Evolutionary conservation across 2,329 filamentous ascomycete genomes (phyloP), one percentile per base, ranked within the genome.

Genomic region (Colletotrichum plurivorum): DNA sequence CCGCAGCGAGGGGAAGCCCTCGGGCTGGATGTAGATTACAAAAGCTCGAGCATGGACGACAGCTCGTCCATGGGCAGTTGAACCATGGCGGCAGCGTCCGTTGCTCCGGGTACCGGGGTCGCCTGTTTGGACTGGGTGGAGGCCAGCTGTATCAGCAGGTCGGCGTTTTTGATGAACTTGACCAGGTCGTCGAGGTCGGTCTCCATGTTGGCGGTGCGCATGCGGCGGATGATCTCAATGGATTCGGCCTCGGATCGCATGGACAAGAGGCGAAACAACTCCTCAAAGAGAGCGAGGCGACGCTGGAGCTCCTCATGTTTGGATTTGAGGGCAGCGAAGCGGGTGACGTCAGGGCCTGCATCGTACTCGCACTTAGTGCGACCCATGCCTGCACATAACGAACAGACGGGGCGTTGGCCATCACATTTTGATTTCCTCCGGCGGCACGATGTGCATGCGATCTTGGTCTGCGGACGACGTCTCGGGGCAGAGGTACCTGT

Each of bases 341-440:
- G 69, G 2, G 70, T 68, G n/a, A 71, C 55, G 58, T 72, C 70
- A 12, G 70, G 70, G 4, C 69, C 70, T n/a, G 59, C 70, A 10
- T 72, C 69, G 20, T 72, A 72, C 48, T 72, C 70, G 61, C 70
- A 72, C 13, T n/a, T 54, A 12, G 70, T 65, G 16, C 62, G 63
- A 25, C 67, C 67, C 51, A 66, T 70, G 27, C 63, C 68, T 16
- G 70, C 68, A 58, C 70, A 72, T 43, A 67, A 49, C 16, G 70
- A 68, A 31, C 70, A 72, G 9, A 72, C 65, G 20, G 70, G 70
- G 22, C 70, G 70, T 18, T 46, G 27, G 20, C 70, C 70, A 31
- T 72, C 70, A 41, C 70, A 72, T 54, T 72, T 72, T 12, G 69
- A 71, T 27, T 71, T 71, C 45, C 68, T 49, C 22, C 69, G 59